Evolutionary conservation across 2,329 filamentous ascomycete genomes (phyloP), one percentile per base, ranked within the genome.

Genomic region (Penicillium italicum): DNA sequence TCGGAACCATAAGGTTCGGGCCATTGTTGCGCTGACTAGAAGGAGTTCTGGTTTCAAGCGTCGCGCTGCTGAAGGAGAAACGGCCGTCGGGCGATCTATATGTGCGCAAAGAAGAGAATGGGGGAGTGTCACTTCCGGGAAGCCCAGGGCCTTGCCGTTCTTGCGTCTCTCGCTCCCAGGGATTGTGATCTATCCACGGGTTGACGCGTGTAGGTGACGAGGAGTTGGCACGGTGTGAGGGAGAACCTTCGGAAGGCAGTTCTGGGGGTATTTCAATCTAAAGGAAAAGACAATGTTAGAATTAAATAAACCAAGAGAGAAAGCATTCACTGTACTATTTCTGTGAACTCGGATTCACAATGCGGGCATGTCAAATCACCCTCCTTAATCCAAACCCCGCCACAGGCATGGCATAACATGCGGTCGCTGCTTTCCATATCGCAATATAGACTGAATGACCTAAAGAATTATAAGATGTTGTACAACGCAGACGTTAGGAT

Each of bases 391-490:
- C 91, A 97, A 72, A 96, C 88, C 60, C 88, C 77, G 50, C 82
- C 72, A 76, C 94, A 97, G 57, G 81, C 77, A 74, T 97, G 91
- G 74, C 94, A 99, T 73, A 83, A 95, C 52, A 97, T 87, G 61
- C 93, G 84, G 69, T 96, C 89, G 28, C 42, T 24, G 26, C 60
- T 65, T 26, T 59, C 68, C 74, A 76, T 76, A 52, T 50, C 40
- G 40, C 22, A 10, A 36, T 20, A 28, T 7, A 43, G 16, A 31
- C 12, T 18, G 24, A 20, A 50, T n/a, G 2, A 31, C 22, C 26
- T 24, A 50, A 11, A 12, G 16, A 34, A 16, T 24, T 44, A n/a
- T 34, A 12, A 49, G 30, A 41, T 31, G 51, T 41, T 50, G 51
- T 54, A 54, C 46, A 51, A 51, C 33, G 20, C 6, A 33, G 34